phyloP scores from a whole-genome alignment of 495 filamentous ascomycete species.

The Chaetomium cochliodes region DNA sequence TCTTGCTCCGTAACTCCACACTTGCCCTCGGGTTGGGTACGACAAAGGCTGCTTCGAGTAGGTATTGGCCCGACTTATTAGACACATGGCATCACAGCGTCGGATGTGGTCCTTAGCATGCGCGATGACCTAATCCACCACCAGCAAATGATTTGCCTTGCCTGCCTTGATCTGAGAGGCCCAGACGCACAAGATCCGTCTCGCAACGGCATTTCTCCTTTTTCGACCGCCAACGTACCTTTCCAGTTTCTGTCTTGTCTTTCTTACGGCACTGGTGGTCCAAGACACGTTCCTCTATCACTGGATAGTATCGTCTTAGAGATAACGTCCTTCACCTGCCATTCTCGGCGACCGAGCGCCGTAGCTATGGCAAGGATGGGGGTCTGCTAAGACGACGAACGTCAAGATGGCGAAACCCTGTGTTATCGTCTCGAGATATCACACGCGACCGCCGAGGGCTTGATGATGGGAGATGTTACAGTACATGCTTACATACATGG shows the following conservation, averaged over 20 bases:
- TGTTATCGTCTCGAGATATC: background rate
- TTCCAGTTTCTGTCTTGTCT: background rate
- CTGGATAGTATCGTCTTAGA: slow-evolving; percentile 4
- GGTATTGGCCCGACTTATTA: background rate
- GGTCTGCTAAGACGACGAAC: background rate
- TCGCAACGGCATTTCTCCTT: background rate
- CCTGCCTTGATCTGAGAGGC: background rate
- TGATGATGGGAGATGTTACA: background rate
- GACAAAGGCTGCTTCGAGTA: background rate
- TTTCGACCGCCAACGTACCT: background rate
- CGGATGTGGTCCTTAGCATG: background rate
- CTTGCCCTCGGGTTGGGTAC: background rate
- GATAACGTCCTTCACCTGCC: slow-evolving; percentile 11
- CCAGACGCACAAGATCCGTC: background rate
- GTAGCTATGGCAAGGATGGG: background rate
- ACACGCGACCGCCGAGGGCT: background rate
- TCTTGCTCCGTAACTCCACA: background rate
- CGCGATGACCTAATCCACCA: background rate
- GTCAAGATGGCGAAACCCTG: background rate
- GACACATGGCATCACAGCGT: background rate
- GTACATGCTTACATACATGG: background rate
- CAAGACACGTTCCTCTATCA: slow-evolving; percentile 1
- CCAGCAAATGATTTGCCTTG: background rate
- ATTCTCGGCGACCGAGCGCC: slow-evolving; percentile 6
- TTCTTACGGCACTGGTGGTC: no score